Evolutionary conservation across 352 stramenopile genomes (phyloP).

Genomic region (Pythium periplocum): DNA sequence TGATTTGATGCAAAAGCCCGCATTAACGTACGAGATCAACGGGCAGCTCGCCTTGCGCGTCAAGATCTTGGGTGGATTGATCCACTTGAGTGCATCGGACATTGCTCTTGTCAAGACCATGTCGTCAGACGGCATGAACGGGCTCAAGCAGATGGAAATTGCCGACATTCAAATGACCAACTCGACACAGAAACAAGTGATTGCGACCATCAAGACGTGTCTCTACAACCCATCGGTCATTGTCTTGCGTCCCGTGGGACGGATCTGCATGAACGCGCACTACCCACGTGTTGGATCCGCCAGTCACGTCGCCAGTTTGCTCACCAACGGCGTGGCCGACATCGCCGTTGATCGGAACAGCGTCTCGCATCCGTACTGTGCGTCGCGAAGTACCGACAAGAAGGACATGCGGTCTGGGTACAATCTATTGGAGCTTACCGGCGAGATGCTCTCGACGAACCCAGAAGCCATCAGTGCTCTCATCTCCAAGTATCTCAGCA

Average conservation of each 20-base stretch:
- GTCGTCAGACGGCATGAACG: slow-evolving; percentile 55
- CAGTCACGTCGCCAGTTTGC: slow-evolving; percentile 55
- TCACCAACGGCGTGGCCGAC: slow-evolving; percentile 24
- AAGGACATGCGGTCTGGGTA: slow-evolving; percentile 43
- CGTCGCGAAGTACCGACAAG: slow-evolving; percentile 12
- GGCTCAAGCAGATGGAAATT: slow-evolving; percentile 62
- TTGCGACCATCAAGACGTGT: slow-evolving; percentile 72
- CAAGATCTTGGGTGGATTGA: slow-evolving; percentile 37
- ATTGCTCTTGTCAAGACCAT: slow-evolving; percentile 52
- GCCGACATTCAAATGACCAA: slow-evolving; percentile 48
- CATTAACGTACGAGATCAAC: slow-evolving; percentile 46
- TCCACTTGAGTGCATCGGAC: slow-evolving; percentile 38
- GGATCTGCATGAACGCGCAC: slow-evolving; percentile 56
- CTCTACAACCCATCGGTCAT: slow-evolving; percentile 77
- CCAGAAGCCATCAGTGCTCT: slow-evolving; percentile 59
- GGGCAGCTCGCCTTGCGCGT: slow-evolving; percentile 48
- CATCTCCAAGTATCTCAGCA: slow-evolving; percentile 77
- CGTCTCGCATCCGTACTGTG: slow-evolving; percentile 54
- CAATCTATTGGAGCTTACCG: slow-evolving; percentile 63
- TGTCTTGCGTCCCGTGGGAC: slow-evolving; percentile 57
- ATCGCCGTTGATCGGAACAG: slow-evolving; percentile 40
- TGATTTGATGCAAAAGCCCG: slow-evolving; percentile 47
- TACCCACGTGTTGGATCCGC: slow-evolving; percentile 30
- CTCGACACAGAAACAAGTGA: slow-evolving; percentile 53
- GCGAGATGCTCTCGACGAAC: slow-evolving; percentile 60